Base-by-base conservation (phyloP, 352 stramenopile species). In the Globisporangium parvum region DNA sequence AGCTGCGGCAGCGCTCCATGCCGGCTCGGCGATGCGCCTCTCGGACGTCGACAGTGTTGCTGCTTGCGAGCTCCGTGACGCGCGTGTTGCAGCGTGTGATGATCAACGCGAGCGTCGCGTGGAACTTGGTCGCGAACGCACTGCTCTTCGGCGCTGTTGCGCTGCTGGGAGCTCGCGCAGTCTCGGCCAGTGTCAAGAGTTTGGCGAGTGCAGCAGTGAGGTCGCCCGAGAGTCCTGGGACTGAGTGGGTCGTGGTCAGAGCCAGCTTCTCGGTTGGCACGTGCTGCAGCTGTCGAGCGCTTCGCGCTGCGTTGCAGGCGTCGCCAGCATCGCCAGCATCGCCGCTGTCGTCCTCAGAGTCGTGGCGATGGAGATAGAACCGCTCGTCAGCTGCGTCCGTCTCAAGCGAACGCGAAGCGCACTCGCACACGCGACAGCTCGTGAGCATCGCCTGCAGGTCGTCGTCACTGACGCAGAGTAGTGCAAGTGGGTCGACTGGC, bases 31-130 rank as follows among this genome's bases (percentile, higher is more conserved):
- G 67, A 41, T 75, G 49, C 21, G 42, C 55, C 44, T 73, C 56
- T 9, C 59, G 26, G 24, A 20, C 26, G n/a, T 31, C 42, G 14
- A 37, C 37, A 26, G 45, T 59, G 49, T 52, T 24, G 6, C 59
- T 18, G 33, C 62, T 60, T 17, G 69, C 60, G 8, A 81, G 64
- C 14, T 54, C 56, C 0, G 51, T 67, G 44, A 78, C 66, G 11
- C 65, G 69, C 14, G 57, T 17, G 65, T 78, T 77, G 59, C 71
- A 77, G 51, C 54, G 63, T 46, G 59, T 51, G 49, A 78, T 69
- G n/a, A 73, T 33, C 18, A 44, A 45, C 9, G 56, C 31, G 1
- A 77, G 58, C 14, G 57, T 65, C 17, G 63, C 9, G 2, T 41
- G 50, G 23, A 70, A 47, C 14, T 17, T 35, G 44, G 47, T 28